These are phyloP conservation scores for Metschnikowia continentalis DNA, from an alignment of 805 yeast species.

Conservation along the genomic window DNA sequence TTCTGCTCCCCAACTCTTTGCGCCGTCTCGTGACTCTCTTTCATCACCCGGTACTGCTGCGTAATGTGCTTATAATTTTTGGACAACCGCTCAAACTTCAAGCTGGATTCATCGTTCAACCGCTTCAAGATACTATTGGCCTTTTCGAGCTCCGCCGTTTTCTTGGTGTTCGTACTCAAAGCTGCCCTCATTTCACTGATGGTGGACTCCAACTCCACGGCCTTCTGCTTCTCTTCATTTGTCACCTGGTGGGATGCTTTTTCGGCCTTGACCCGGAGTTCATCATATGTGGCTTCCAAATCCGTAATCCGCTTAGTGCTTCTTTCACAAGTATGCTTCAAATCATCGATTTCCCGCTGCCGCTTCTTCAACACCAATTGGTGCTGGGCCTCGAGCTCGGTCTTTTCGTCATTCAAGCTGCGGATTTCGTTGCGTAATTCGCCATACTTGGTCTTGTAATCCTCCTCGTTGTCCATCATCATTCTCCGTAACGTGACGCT, in stretches of 20 bases:
- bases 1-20: slow-evolving; percentile 9
- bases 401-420: slow-evolving; percentile 56
- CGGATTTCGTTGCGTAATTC: slow-evolving; percentile 53
- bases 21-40: slow-evolving; percentile 19
- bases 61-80: slow-evolving; percentile 66
- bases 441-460: slow-evolving; percentile 45
- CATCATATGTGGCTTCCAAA: slow-evolving; percentile 30
- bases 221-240: slow-evolving; percentile 10
- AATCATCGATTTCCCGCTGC: slow-evolving; percentile 64
- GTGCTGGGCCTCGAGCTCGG: slow-evolving; percentile 51
- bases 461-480: slow-evolving; percentile 64
- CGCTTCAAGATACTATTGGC: slow-evolving; percentile 51
- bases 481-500: slow-evolving; percentile 66
- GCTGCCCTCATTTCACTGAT: slow-evolving; percentile 49
- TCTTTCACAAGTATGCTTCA: slow-evolving; percentile 38
- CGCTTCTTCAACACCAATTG: slow-evolving; percentile 48
- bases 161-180: slow-evolving; percentile 46
- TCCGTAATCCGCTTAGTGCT: slow-evolving; percentile 38
- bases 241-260: slow-evolving; percentile 15
- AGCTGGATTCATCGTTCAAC: slow-evolving; percentile 61
- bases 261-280: slow-evolving; percentile 23
- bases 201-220: slow-evolving; percentile 25
- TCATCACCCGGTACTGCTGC: slow-evolving; percentile 49
- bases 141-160: slow-evolving; percentile 53
- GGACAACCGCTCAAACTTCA: slow-evolving; percentile 64